phyloP scores from a whole-genome alignment of 2,329 filamentous ascomycete genomes.

The Elsinoe ampelina region DNA sequence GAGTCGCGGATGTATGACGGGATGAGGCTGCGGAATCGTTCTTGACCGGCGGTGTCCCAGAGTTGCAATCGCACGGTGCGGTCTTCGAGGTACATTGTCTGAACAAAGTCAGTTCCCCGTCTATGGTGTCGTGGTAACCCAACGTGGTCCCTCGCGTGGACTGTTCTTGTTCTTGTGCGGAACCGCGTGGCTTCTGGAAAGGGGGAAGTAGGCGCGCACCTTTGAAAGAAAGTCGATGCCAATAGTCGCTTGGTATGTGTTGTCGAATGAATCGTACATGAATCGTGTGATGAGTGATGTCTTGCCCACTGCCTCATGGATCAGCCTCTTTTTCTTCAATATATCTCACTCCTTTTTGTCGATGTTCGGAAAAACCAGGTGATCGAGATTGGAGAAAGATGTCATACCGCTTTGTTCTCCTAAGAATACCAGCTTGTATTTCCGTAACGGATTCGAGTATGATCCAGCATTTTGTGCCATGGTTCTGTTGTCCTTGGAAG shows the following conservation, averaged over 20 bases:
- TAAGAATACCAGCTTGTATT: constrained; percentile 99
- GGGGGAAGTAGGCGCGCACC: constrained; percentile 42
- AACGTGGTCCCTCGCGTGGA: neutral
- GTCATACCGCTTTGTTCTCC: constrained; percentile 93
- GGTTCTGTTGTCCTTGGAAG: constrained; percentile 27
- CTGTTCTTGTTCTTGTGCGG: neutral
- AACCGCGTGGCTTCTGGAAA: neutral
- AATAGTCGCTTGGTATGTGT: constrained; percentile 98
- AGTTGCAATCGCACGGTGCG: constrained; percentile 93
- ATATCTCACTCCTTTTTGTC: neutral
- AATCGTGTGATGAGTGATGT: constrained; percentile 97
- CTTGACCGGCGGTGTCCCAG: constrained; percentile 97
- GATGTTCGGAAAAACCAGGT: too few species aligned
- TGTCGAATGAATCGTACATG: constrained; percentile 99
- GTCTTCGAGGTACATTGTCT: constrained; percentile 99
- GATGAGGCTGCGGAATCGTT: constrained; percentile 92
- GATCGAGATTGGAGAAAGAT: neutral
- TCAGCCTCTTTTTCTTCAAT: constrained; percentile 16
- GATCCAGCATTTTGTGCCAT: constrained; percentile 79
- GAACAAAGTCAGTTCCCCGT: constrained; percentile 6
- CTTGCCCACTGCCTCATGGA: constrained; percentile 66
- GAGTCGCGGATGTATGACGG: constrained; percentile 98
- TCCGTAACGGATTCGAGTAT: constrained; percentile 99
- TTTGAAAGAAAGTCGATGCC: constrained; percentile 99
- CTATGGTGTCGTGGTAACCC: too few species aligned